phyloP scores from a whole-genome alignment of 2,329 filamentous ascomycete species.

The Ambrosiella beaveri region DNA sequence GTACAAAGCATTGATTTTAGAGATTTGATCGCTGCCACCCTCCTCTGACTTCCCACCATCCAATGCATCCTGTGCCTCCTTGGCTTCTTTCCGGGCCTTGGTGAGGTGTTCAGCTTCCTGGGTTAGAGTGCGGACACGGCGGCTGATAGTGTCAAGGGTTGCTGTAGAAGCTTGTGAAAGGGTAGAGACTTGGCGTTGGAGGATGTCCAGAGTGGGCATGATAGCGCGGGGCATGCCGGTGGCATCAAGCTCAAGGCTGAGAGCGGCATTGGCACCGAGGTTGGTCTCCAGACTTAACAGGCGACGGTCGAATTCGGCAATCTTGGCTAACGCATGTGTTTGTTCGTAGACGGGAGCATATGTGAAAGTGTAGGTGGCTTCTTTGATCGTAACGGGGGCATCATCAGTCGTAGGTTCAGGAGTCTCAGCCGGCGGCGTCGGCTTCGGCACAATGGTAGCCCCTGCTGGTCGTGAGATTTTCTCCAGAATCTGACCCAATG shows the following conservation, averaged over 20 bases:
- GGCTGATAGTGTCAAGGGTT: conserved; percentile 54
- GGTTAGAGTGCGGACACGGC: conserved; percentile 51
- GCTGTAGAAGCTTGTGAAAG: conserved; percentile 56
- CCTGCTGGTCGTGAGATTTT: conserved; percentile 31
- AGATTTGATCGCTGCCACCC: conserved; percentile 48
- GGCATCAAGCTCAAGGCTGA: conserved; percentile 43
- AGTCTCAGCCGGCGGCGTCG: neutral
- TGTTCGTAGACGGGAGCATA: conserved; percentile 48
- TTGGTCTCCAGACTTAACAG: conserved; percentile 63
- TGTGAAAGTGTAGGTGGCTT: conserved; percentile 44
- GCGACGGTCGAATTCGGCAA: conserved; percentile 74
- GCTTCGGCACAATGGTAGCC: conserved; percentile 6
- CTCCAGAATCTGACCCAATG: conserved; percentile 56
- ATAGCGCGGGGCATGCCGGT: conserved; percentile 49
- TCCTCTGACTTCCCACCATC: conserved; percentile 9
- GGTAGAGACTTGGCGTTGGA: conserved; percentile 65
- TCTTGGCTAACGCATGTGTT: conserved; percentile 56
- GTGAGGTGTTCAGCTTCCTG: conserved; percentile 57
- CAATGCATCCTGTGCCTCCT: conserved; percentile 42
- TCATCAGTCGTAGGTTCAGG: conserved; percentile 13
- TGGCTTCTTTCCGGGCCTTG: conserved; percentile 45
- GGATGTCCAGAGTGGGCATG: conserved; percentile 60
- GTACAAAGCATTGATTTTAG: conserved; percentile 85
- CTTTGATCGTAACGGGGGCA: conserved; percentile 15
- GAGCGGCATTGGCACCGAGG: conserved; percentile 59